A percentile compares a stretch with the other conserved stretches of the same genome.
Evolutionary conservation across 2,329 filamentous ascomycete species (phyloP).

Genomic region (Beauveria scarabaeidicola): DNA sequence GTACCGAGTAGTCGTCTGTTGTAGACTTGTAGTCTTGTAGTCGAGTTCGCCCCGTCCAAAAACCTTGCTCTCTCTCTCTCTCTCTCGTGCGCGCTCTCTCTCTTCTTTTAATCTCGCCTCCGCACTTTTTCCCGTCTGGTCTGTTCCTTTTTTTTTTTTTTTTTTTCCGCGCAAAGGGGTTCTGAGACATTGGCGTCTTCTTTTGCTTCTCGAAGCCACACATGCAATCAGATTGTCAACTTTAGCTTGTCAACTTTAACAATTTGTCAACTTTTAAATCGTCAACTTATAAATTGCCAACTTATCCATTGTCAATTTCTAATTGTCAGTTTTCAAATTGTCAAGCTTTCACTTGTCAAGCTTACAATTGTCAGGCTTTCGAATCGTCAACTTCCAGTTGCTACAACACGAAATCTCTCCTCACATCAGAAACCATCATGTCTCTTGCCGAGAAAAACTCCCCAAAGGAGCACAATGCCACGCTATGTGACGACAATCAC

Average conservation of each 20-base stretch:
- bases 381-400: too few species aligned
- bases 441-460: neutral
- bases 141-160: neutral
- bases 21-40: too few species aligned
- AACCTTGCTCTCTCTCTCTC: neutral
- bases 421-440: neutral
- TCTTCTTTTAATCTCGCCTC: neutral
- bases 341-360: too few species aligned
- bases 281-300: too few species aligned
- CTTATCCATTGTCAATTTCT: too few species aligned
- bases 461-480: neutral
- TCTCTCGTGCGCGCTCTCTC: neutral
- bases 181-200: conserved; percentile 3
- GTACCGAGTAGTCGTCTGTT: neutral
- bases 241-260: too few species aligned
- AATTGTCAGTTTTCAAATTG: too few species aligned
- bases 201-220: neutral
- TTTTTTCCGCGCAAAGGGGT: neutral
- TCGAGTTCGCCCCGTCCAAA: neutral
- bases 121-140: neutral
- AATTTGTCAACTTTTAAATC: too few species aligned
- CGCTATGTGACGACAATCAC: neutral
- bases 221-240: too few species aligned
- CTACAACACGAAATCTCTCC: neutral
- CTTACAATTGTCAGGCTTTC: too few species aligned